Evolutionary conservation across 441 rosid species (phyloP), one percentile per base, ranked within the genome.

Genomic region (Syzygium syzygioides): DNA sequence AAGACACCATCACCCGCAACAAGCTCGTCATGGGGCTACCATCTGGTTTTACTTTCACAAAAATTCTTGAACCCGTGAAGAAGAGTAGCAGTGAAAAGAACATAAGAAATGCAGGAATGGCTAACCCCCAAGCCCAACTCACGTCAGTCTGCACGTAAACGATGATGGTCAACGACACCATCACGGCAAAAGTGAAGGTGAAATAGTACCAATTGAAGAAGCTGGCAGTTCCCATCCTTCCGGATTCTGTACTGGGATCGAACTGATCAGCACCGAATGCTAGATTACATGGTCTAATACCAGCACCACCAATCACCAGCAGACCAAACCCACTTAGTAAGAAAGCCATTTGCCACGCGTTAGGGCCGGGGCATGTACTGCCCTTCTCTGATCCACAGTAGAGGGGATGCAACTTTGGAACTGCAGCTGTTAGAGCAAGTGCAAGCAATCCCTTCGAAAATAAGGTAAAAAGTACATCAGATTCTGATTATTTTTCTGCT

Each of bases 161-260:
- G 55, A 88, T 85, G 10, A 34, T 23, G 1, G 89, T 85, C 26
- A 85, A 55, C 9, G 89, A 88, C 28, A 88, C 80, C 89, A 88
- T 54, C 87, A 88, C 57, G 19, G 89, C 87, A 12, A 88, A 88
- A 11, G 87, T 88, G 87, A 9, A 52, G 89, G 89, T 88, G 85
- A 88, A 88, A 37, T 88, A 88, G 87, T 88, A 88, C 89, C 89
- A 88, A 41, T 88, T 88, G 87, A 88, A 88, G 87, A 88, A 88
- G 89, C 89, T 88, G 68, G 19, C 50, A 32, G 71, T 64, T 64
- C 85, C 89, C 56, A 25, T 54, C 85, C 45, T 85, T 41, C 89
- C 89, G 11, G 89, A 88, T 26, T 26, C 55, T 32, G 89, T 85
- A 18, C n/a, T 85, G 5, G 89, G 89, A 41, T 88, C 55, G 32